Percentiles rank a stretch among this genome's conserved stretches.
Evolutionary conservation across 2,329 filamentous ascomycete species (phyloP).

Genomic region (Hypoxylon rubiginosum): DNA sequence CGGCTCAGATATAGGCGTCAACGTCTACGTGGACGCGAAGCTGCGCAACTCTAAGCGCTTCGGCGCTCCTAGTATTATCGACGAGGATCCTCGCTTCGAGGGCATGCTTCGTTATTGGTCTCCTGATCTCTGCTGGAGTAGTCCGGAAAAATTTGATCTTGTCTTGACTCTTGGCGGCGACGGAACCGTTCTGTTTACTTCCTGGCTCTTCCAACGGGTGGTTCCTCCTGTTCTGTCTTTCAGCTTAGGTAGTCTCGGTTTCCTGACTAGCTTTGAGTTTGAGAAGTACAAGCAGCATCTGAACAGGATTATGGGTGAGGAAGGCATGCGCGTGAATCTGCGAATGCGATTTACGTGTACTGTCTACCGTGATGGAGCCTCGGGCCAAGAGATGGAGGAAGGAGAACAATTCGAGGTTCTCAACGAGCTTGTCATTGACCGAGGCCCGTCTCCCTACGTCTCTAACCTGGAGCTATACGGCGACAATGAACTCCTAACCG

Average conservation of each 20-base stretch:
- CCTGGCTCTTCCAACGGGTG: slow-evolving; percentile 91
- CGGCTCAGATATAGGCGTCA: slow-evolving; percentile 89
- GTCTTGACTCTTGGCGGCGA: slow-evolving; percentile 90
- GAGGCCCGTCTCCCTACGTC: slow-evolving; percentile 95
- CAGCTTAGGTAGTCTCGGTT: slow-evolving; percentile 86
- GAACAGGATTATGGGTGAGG: slow-evolving; percentile 90
- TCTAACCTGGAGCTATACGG: slow-evolving; percentile 97
- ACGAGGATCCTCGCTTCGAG: slow-evolving; percentile 80
- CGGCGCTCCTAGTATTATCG: slow-evolving; percentile 78
- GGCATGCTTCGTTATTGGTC: slow-evolving; percentile 96
- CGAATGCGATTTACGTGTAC: slow-evolving; percentile 99
- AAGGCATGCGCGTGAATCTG: slow-evolving; percentile 96
- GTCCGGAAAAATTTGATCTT: slow-evolving; percentile 94
- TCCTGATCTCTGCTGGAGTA: slow-evolving; percentile 92
- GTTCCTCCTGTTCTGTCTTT: slow-evolving; percentile 89
- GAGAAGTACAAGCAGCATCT: slow-evolving; percentile 89
- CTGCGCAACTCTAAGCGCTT: slow-evolving; percentile 90
- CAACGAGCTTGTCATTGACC: slow-evolving; percentile 98
- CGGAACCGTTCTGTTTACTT: slow-evolving; percentile 88
- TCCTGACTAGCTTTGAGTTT: slow-evolving; percentile 90
- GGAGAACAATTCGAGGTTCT: slow-evolving; percentile 97
- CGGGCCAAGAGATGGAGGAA: slow-evolving; percentile 79
- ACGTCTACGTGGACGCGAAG: slow-evolving; percentile 98
- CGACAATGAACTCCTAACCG: slow-evolving; percentile 93
- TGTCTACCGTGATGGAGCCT: slow-evolving; percentile 80